Evolutionary conservation across 768 basidiomycete species (phyloP), one percentile per base, ranked within the genome.

Genomic region (Pluteus cervinus): DNA sequence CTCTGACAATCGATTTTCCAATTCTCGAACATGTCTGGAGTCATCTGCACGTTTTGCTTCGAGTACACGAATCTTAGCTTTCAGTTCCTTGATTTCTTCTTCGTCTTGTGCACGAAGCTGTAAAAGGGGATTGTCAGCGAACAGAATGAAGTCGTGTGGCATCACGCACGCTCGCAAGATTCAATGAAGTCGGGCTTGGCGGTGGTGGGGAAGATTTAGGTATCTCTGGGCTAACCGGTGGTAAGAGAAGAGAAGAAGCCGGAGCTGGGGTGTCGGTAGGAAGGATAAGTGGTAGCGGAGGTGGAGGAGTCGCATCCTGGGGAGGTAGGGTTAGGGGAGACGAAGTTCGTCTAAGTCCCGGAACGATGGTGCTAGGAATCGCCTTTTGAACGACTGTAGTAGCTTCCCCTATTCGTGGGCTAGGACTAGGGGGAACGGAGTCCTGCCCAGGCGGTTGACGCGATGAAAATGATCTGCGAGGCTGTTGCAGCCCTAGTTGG

Each of bases 41-140:
- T 97, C 93, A 37, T 97, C 92, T 1, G 80, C 73, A 11, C 89
- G 83, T 52, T 89, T 84, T 7, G 76, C 76, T 62, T 99, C 96
- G 20, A 96, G 65, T 4, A 92, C 79, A 16, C 88, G 79, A 20
- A 87, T 68, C 57, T 88, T 90, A 20, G 83, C 82, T 28, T 81
- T 77, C 34, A 92, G 65, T 57, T 93, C 89, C 59, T 93, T 81
- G 14, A 78, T 58, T 50, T 85, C 81, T 36, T 71, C 58, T 39
- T 81, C 81, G 44, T 81, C 76, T 40, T 48, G 57, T 34, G 43
- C 41, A 15, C 46, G 54, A 26, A 49, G 44, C 43, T 50, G 43
- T n/a, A 30, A 15, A 1, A n/a, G 22, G n/a, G n/a, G n/a, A n/a
- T n/a, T n/a, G n/a, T 9, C 7, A 28, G 25, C n/a, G 20, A 11